A percentile compares a stretch with the other conserved stretches of the same genome.
Conservation (phyloP, 495 filamentous ascomycete species). For the Talaromyces nanjingensis region DNA sequence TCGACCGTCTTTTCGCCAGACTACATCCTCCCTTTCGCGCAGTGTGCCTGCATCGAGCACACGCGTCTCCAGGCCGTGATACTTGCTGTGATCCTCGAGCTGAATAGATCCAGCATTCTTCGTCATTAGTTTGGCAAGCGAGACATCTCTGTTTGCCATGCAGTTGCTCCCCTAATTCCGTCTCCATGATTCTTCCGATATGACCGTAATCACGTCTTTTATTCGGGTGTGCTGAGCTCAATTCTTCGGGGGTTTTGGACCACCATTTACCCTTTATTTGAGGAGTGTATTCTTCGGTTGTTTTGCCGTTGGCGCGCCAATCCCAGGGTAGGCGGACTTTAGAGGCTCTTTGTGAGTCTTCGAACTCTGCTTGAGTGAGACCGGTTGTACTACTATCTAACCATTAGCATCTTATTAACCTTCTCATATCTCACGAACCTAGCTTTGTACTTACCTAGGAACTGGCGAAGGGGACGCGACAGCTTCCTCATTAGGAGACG, state of each 20-base stretch:
- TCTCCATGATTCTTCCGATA: neutral
- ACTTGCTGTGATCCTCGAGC: neutral
- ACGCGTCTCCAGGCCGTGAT: neutral
- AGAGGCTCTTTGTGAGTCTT: neutral
- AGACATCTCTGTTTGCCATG: neutral
- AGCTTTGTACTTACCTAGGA: too few species aligned
- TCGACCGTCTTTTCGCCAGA: neutral
- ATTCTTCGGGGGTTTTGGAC: neutral
- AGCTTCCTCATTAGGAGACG: neutral
- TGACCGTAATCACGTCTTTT: neutral
- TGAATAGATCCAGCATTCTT: neutral
- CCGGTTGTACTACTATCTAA: neutral
- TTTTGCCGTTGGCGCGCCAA: neutral
- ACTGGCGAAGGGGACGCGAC: neutral
- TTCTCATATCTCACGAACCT: too few species aligned
- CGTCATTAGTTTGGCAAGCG: neutral
- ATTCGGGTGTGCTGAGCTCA: neutral
- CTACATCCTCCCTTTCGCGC: neutral
- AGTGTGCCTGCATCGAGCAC: neutral
- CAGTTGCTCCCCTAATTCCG: neutral
- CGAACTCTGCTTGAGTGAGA: neutral
- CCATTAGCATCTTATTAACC: too few species aligned
- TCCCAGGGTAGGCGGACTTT: neutral
- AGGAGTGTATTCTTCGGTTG: neutral
- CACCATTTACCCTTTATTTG: neutral